Base-by-base conservation (phyloP, 805 yeast genomes). In the Kodamaea kaohsiungensis region DNA sequence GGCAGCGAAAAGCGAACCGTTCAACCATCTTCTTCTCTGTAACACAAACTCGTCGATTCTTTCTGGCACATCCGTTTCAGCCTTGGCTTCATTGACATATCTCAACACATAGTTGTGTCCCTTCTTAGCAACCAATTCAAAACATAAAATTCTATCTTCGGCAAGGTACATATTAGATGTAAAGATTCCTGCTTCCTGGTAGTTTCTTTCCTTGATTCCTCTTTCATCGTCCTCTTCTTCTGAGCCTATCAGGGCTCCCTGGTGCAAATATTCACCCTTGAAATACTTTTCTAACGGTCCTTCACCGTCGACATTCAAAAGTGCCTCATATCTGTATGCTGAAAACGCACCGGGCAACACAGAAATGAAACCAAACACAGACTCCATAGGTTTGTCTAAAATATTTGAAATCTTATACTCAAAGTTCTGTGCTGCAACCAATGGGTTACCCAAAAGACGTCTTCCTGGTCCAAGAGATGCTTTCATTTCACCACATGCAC, bases 1-100 rank as follows among this genome's bases (percentile, higher is more conserved):
- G 2, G 98, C 98, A 0, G 99, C 98, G 75, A 95, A 95, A 66
- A 95, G 82, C 1, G 99, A 96, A 68, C 99, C 99, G 70, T 93
- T 93, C 57, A 93, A 81, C 99, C 99, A 93, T 78, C 99, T 86
- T 76, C 99, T 87, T 76, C 99, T 87, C 75, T 93, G 99, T 53
- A 95, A 83, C 51, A 93, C 89, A 65, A 95, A 91, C 66, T 95
- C 98, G n/a, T 97, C 88, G 45, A 92, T 80, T n/a, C 81, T 78
- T 65, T 92, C 98, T 7, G 98, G 98, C 49, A 91, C 97, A 81
- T 93, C 98, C 1, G 98, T 93, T 69, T 92, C 98, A 62, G 97
- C 98, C 49, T 86, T 87, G 13, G 98, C 98, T 63, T 85, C 91
- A 63, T 89, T 88, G 53, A 93, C 98, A 67, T 91, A 93, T 64